Evolutionary conservation across 148 eudicot genomes (phyloP).

Genomic region (Chenopodium suecicum): DNA sequence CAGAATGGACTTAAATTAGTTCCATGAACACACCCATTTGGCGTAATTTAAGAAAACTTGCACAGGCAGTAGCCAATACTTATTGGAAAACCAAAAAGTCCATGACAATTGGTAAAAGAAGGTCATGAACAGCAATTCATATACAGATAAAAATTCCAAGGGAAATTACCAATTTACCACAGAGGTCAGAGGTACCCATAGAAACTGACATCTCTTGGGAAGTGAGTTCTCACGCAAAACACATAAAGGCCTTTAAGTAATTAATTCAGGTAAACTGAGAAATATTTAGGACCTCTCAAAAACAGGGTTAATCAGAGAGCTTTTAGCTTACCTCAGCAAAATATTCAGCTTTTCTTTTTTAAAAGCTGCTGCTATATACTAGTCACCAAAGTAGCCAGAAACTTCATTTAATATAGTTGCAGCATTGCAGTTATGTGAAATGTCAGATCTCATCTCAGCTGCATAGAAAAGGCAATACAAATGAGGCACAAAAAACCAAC

Average conservation of each 20-base stretch:
- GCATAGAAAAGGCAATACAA: background rate
- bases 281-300: background rate
- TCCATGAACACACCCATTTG: background rate
- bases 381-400: background rate
- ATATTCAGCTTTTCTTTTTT: background rate
- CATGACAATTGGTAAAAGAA: background rate
- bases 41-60: background rate
- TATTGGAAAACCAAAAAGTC: background rate
- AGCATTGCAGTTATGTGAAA: background rate
- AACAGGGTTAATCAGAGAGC: background rate
- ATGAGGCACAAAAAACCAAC: background rate
- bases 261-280: background rate
- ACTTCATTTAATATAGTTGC: background rate
- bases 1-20: background rate
- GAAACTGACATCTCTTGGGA: background rate
- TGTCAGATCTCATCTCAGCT: background rate
- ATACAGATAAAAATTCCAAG: background rate
- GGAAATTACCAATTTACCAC: background rate
- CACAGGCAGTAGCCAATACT: background rate
- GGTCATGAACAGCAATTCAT: background rate
- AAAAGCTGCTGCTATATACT: background rate
- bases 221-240: background rate
- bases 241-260: background rate
- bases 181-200: too few relatives aligned
- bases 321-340: slow-evolving; percentile 1